Base-by-base conservation (phyloP, 176 grass and related monocot species). In the Thalia dealbata region DNA sequence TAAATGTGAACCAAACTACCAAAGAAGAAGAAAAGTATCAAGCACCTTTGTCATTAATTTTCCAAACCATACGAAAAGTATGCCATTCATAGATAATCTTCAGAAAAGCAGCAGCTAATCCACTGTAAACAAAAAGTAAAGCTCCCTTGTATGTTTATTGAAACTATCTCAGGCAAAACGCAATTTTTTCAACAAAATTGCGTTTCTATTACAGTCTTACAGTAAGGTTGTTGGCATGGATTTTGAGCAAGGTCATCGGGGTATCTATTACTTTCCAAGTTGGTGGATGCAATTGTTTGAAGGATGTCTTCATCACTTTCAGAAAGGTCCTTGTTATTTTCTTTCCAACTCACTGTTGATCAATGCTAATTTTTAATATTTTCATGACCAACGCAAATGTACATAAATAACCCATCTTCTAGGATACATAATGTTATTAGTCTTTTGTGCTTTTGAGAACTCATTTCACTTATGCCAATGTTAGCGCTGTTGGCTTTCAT, bases 211-310 rank as follows among this genome's bases (percentile, higher is more conserved):
- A 30, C 85, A 97, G 93, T 64, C 80, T 97, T 52, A 52, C 82
- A 78, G 78, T 76, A 65, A 91, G 78, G 78, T 82, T 77, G 67
- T 25, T 79, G 73, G 75, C 82, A 42, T 81, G 85, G 83, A 61
- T 97, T 60, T 86, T 92, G 67, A 88, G 35, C 50, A 78, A 75
- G 21, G 58, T 51, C 22, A 71, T 78, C 76, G 88, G 91, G 24
- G 75, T 89, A 66, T 92, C 85, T 62, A 79, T 97, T 69, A 78
- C 69, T 16, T 92, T 86, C 76, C 82, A 76, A 73, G 78, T 91
- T 76, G 84, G 78, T 30, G 80, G 83, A 67, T 73, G 84, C 73
- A 88, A 90, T 82, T 86, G 84, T 75, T 72, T 92, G 66, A 81
- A 80, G 70, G 93, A 88, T 79, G 76, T 97, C 63, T 80, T 76